phyloP scores from a whole-genome alignment of 1,284 basidiomycete species.

The Trichosporon inkin region DNA sequence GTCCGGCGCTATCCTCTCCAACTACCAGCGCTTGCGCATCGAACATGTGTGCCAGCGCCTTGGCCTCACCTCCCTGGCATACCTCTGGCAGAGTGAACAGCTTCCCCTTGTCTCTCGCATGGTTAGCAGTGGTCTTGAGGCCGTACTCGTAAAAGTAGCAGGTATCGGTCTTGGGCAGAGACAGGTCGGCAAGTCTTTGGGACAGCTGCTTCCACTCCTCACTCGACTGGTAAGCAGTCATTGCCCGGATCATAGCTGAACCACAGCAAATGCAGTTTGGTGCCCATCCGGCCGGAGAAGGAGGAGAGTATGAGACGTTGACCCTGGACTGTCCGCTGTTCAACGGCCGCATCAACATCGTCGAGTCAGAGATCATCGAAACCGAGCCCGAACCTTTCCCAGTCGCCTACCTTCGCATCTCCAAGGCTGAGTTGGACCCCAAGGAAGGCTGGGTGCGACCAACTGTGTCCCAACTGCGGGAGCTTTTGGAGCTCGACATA shows the following conservation, averaged over 20 bases:
- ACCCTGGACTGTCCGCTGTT: slow-evolving; percentile 89
- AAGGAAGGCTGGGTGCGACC: slow-evolving; percentile 52
- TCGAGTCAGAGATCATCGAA: slow-evolving; percentile 64
- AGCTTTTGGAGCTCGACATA: slow-evolving; percentile 36
- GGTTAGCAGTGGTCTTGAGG: slow-evolving; percentile 72
- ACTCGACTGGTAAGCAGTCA: slow-evolving; percentile 60
- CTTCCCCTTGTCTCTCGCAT: slow-evolving; percentile 78
- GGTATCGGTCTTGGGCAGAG: slow-evolving; percentile 78
- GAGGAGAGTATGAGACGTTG: slow-evolving; percentile 95
- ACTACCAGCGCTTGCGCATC: slow-evolving; percentile 93
- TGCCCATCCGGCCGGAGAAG: slow-evolving; percentile 93
- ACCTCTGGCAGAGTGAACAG: slow-evolving; percentile 93
- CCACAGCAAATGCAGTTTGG: slow-evolving; percentile 74
- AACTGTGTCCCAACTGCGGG: slow-evolving; percentile 28
- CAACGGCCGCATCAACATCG: slow-evolving; percentile 66
- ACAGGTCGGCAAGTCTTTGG: slow-evolving; percentile 75
- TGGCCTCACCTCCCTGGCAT: slow-evolving; percentile 73
- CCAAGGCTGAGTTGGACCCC: slow-evolving; percentile 59
- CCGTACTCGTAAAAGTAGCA: slow-evolving; percentile 91
- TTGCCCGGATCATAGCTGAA: neutral
- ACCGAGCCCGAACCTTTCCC: slow-evolving; percentile 58
- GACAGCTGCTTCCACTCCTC: slow-evolving; percentile 70
- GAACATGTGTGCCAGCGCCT: slow-evolving; percentile 96
- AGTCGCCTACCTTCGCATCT: slow-evolving; percentile 81
- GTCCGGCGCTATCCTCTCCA: slow-evolving; percentile 94